These are phyloP conservation scores for Raphanus raphanistrum DNA, from an alignment of 345 rosid species.

Conservation along the genomic window DNA sequence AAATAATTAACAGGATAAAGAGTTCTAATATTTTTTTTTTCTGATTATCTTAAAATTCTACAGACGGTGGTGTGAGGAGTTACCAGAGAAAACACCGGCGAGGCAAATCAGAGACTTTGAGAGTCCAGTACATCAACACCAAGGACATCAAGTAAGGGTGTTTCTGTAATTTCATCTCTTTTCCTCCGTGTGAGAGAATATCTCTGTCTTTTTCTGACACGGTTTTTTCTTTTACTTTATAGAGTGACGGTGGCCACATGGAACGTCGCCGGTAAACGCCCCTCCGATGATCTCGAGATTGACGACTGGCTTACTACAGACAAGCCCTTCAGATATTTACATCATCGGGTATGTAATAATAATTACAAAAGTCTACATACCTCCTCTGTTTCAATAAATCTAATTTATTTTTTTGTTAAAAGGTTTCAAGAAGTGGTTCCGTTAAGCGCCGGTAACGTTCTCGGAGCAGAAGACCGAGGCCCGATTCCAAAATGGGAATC, in stretches of 20 bases:
- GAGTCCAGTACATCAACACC: conserved; percentile 78
- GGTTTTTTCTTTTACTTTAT: background rate
- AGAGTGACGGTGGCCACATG: conserved; percentile 89
- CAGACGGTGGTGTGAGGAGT: conserved; percentile 54
- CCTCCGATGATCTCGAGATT: conserved; percentile 71
- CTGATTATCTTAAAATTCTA: background rate
- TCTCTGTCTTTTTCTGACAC: background rate
- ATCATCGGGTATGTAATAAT: conserved; percentile 62
- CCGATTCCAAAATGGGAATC: conserved; percentile 97
- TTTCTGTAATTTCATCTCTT: background rate
- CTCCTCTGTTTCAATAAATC: conserved; percentile 7
- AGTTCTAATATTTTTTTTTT: background rate
- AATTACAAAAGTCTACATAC: background rate
- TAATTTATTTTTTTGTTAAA: background rate
- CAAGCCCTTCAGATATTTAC: conserved; percentile 90
- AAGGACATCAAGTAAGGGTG: conserved; percentile 80
- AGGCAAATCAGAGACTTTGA: conserved; percentile 94
- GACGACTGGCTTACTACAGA: conserved; percentile 86
- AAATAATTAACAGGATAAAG: background rate
- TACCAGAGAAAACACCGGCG: conserved; percentile 66
- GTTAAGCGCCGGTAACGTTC: conserved; percentile 85
- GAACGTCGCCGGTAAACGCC: conserved; percentile 95
- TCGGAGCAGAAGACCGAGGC: conserved; percentile 86
- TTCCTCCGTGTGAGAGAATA: background rate
- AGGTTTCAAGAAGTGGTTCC: conserved; percentile 99